Evolutionary conservation across 345 rosid species (phyloP), one percentile per base, ranked within the genome.

Genomic region (Arabidopsis suecica): DNA sequence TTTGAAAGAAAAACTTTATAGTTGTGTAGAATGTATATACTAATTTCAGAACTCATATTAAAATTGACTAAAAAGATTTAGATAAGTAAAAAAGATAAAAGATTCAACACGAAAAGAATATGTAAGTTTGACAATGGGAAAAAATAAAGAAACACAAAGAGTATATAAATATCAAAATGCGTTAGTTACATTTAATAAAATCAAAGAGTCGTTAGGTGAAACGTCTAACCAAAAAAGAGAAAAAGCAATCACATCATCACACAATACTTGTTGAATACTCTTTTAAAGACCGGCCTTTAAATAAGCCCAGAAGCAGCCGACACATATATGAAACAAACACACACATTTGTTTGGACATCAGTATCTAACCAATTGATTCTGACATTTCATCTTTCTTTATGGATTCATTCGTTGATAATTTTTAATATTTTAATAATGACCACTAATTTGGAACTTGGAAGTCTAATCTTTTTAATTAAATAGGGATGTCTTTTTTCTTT

Each of bases 301-400:
- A 38, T 18, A 59, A 67, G 20, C 23, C 12, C 4, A 68, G 55
- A 76, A 54, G 44, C 53, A 76, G 75, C 75, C 59, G 80, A 76
- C 80, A 76, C 71, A 36, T 57, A 23, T 36, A 23, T 55, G 11
- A 9, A 54, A 23, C 23, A 69, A 45, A 49, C 22, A 68, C 63
- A 23, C 32, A 44, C 51, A 45, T 20, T 64, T 62, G 62, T 69
- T 69, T 76, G 74, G 74, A 68, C 74, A 75, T 68, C 69, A 68
- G 63, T 68, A 68, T 68, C 74, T 75, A 75, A 76, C 79, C 65
- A 61, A 61, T 34, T 76, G 79, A 76, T 44, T 25, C 2, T 76
- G 79, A 76, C 79, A 28, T 76, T 69, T 76, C 79, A 76, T 42
- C 74, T 69, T 69, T 76, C 57, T 41, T 30, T 20, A 4, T 75